These are phyloP conservation scores for Kondoa subrosea DNA, from an alignment of 768 basidiomycete genomes.

Conservation along the genomic window DNA sequence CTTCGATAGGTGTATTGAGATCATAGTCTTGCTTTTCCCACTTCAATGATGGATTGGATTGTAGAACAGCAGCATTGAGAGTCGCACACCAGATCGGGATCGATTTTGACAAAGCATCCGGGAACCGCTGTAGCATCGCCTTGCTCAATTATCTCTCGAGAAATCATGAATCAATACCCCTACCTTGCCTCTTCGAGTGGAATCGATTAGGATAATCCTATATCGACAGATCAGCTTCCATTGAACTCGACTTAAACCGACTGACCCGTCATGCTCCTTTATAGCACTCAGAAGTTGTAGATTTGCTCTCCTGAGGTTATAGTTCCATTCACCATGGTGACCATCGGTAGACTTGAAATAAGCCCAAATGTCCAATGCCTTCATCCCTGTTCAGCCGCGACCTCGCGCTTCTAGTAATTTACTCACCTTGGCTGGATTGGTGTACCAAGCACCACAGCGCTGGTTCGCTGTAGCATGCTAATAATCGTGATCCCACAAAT, in stretches of 20 bases:
- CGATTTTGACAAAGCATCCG: constrained; percentile 84
- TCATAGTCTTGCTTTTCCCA: constrained; percentile 14
- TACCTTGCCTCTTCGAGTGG: constrained; percentile 70
- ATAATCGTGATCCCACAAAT: neutral
- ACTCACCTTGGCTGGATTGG: constrained; percentile 45
- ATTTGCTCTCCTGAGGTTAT: constrained; percentile 73
- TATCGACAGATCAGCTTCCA: neutral
- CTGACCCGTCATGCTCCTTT: constrained; percentile 44
- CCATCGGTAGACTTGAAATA: constrained; percentile 27
- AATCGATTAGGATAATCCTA: constrained; percentile 75
- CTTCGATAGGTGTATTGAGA: constrained; percentile 14
- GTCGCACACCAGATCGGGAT: constrained; percentile 90
- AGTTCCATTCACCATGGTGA: constrained; percentile 23
- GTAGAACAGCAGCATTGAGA: constrained; percentile 45
- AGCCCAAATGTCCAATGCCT: constrained; percentile 8
- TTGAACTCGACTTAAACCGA: neutral
- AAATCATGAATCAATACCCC: neutral
- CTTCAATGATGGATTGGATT: constrained; percentile 26
- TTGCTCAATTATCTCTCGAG: neutral
- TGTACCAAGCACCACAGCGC: constrained; percentile 88
- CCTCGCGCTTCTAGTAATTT: too few species aligned
- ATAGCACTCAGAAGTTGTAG: constrained; percentile 54
- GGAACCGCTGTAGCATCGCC: constrained; percentile 43
- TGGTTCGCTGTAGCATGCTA: constrained; percentile 51
- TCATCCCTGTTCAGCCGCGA: too few species aligned